These are phyloP conservation scores for Phytophthora sp. DNA, from an alignment of 352 stramenopile genomes.

Conservation along the genomic window DNA sequence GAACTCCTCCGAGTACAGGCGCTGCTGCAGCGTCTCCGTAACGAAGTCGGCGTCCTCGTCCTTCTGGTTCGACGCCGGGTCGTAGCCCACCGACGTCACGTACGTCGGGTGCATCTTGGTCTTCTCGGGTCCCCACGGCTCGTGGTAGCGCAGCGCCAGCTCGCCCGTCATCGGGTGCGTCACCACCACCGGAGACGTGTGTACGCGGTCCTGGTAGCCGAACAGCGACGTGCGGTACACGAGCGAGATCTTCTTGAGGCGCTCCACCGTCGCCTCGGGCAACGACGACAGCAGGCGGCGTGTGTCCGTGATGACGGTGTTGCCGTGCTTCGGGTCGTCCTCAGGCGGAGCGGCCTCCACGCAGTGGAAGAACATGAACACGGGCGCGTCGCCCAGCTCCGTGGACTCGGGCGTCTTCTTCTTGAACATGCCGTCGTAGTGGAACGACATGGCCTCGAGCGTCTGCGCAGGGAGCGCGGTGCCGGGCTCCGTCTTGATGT, in stretches of 20 bases:
- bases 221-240: slow-evolving; percentile 23
- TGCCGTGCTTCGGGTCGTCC: slow-evolving; percentile 25
- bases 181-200: slow-evolving; percentile 20
- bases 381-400: slow-evolving; percentile 18
- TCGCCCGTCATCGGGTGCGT: slow-evolving; percentile 20
- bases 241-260: slow-evolving; percentile 24
- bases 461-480: slow-evolving; percentile 17
- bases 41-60: slow-evolving; percentile 20
- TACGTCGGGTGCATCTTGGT: slow-evolving; percentile 31
- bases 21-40: slow-evolving; percentile 10
- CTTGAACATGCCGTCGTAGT: slow-evolving; percentile 31
- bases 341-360: slow-evolving; percentile 13
- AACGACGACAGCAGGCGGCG: slow-evolving; percentile 14
- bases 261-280: slow-evolving; percentile 15
- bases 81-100: slow-evolving; percentile 22
- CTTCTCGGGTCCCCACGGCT: slow-evolving; percentile 23
- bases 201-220: background rate
- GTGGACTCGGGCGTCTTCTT: slow-evolving; percentile 26
- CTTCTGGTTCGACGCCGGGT: slow-evolving; percentile 15
- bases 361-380: slow-evolving; percentile 29
- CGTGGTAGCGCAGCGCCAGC: slow-evolving; percentile 15
- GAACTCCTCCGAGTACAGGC: slow-evolving; percentile 25
- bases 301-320: slow-evolving; percentile 27
- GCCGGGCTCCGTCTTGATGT: slow-evolving; percentile 18
- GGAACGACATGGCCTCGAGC: slow-evolving; percentile 24